A percentile compares a stretch with the other conserved stretches of the same genome.
phyloP scores from a whole-genome alignment of 2,329 filamentous ascomycete species.

The Aspergillus sp. region DNA sequence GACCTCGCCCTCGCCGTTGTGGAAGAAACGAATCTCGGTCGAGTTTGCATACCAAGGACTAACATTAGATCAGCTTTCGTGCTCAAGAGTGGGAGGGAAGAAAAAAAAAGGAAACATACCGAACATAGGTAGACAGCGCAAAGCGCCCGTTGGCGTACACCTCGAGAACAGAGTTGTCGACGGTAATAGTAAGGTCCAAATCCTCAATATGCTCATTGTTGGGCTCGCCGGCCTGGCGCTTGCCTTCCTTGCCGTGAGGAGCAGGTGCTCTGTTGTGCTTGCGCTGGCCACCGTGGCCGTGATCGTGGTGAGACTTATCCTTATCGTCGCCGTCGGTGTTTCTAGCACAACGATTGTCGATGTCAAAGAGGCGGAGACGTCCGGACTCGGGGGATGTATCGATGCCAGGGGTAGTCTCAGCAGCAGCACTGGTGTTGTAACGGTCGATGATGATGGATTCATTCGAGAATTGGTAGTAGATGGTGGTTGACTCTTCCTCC shows the following conservation, averaged over 20 bases:
- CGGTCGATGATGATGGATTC: slow-evolving; percentile 15
- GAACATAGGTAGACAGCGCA: slow-evolving; percentile 12
- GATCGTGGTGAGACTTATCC: too few relatives aligned
- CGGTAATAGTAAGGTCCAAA: slow-evolving; percentile 13
- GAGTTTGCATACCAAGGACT: slow-evolving; percentile 16
- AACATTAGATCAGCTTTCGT: too few relatives aligned
- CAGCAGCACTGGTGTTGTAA: slow-evolving; percentile 12
- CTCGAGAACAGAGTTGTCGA: slow-evolving; percentile 13
- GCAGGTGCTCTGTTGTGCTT: too few relatives aligned
- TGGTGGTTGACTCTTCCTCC: slow-evolving; percentile 7
- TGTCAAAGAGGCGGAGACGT: slow-evolving; percentile 11
- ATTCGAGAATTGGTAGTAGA: slow-evolving; percentile 17
- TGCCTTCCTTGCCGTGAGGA: too few relatives aligned
- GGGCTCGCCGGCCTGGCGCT: too few relatives aligned
- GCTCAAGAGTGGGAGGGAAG: too few relatives aligned
- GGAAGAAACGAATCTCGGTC: slow-evolving; percentile 14
- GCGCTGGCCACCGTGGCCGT: too few relatives aligned
- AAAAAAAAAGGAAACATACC: slow-evolving; percentile 4
- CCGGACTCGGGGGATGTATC: slow-evolving; percentile 6
- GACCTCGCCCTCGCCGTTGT: slow-evolving; percentile 10
- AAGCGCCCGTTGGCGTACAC: slow-evolving; percentile 16
- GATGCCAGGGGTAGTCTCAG: slow-evolving; percentile 7
- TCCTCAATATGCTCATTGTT: slow-evolving; percentile 6
- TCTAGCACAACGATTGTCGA: not conserved
- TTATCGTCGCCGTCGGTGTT: not conserved